Percentiles rank a stretch among this genome's conserved stretches.
These are phyloP conservation scores for Cyberlindnera petersonii DNA, from an alignment of 805 yeast species.

Conservation along the genomic window DNA sequence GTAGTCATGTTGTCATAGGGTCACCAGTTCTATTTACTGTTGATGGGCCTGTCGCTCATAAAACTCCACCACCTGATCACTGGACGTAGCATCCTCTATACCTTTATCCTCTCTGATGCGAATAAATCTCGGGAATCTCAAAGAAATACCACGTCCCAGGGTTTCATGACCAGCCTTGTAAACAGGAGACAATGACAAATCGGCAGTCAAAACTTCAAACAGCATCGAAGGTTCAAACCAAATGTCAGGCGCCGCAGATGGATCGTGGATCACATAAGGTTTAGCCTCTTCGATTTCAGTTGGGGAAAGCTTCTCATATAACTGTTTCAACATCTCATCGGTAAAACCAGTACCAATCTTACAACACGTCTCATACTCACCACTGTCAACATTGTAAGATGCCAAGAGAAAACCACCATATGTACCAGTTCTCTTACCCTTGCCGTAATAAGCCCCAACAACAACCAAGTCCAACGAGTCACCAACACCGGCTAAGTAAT, in stretches of 20 bases:
- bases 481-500: conserved; percentile 91
- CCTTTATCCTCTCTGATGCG: conserved; percentile 82
- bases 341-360: conserved; percentile 97
- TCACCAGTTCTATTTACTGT: conserved; percentile 3
- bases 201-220: conserved; percentile 91
- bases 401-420: conserved; percentile 95
- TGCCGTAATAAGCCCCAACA: conserved; percentile 89
- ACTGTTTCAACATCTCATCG: conserved; percentile 67
- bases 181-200: conserved; percentile 80
- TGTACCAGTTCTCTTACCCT: conserved; percentile 90
- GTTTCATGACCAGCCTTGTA: conserved; percentile 78
- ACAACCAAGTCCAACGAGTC: conserved; percentile 93
- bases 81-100: conserved; percentile 80
- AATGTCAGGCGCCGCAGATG: conserved; percentile 79
- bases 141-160: conserved; percentile 78
- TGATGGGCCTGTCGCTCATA: conserved; percentile 60
- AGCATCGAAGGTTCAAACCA: conserved; percentile 88
- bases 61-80: conserved; percentile 80
- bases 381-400: conserved; percentile 84
- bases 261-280: conserved; percentile 63
- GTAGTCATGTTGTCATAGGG: too few species aligned
- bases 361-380: conserved; percentile 92
- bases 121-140: conserved; percentile 84
- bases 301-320: conserved; percentile 60
- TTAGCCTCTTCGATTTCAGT: conserved; percentile 64